Evolutionary conservation across 2,329 filamentous ascomycete species (phyloP), one percentile per base, ranked within the genome.

Genomic region (Penicillium sumatraense): DNA sequence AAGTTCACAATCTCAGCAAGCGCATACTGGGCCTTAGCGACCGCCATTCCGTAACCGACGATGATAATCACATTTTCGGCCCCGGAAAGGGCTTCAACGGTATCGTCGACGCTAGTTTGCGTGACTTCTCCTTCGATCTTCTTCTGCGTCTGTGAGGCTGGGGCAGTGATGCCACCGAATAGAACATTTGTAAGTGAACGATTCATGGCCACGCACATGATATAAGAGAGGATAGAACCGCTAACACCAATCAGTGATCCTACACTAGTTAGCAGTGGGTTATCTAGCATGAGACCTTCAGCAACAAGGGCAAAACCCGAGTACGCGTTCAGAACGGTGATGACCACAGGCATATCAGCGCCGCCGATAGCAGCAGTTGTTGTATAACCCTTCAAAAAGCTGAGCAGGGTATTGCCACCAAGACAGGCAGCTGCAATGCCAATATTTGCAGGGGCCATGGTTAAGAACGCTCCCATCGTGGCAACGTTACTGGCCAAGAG

Each of bases 281-380:
- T 96, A 63, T 95, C 87, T 13, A 96, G 80, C 92, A 96, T 96
- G 71, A 96, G 88, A 0, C 92, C 92, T 73, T 96, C 91, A 0
- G 92, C 91, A 0, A 96, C 91, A 2, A 96, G 81, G 0, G 92
- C 92, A 54, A 96, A 96, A 11, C 92, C 92, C 45, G 90, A 93
- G 71, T 96, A 96, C 0, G 91, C 91, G 64, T 96, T 96, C 18
- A 96, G 76, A 1, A 96, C 91, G 0, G 91, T 96, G 60, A 96
- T 96, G 27, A 95, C 90, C 5, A 96, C 91, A 13, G 89, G 91
- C 91, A 96, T 96, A 68, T 96, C 92, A 11, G 91, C 91, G n/a
- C 91, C 92, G 20, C 92, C 92, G 67, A 96, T 96, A 0, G 90
- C 90, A 2, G 91, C 84, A 0, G 92, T 96, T 0, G 91, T 96